These are phyloP conservation scores for Nicotiana rustica DNA, from an alignment of 305 asterid species.

Conservation along the genomic window DNA sequence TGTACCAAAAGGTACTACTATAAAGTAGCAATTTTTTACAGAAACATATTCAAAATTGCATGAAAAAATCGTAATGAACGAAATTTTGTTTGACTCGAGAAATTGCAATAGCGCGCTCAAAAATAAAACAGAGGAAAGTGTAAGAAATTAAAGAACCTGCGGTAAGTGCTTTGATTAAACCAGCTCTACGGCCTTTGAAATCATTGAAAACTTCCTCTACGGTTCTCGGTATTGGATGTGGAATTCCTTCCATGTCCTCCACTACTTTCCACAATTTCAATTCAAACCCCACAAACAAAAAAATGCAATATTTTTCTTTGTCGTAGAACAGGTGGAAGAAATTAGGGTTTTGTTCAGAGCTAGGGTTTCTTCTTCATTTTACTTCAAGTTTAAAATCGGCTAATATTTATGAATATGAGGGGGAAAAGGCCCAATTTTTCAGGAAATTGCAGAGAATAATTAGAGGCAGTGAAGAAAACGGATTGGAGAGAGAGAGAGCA, in stretches of 20 bases:
- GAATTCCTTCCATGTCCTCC: slow-evolving; percentile 56
- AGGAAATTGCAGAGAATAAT: slow-evolving; percentile 6
- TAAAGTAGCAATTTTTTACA: neutral
- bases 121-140: neutral
- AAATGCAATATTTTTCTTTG: slow-evolving; percentile 10
- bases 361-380: slow-evolving; percentile 46
- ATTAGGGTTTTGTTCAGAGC: slow-evolving; percentile 47
- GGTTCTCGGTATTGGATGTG: slow-evolving; percentile 67
- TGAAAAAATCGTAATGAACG: neutral
- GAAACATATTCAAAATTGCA: neutral
- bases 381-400: neutral
- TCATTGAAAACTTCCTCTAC: slow-evolving; percentile 80
- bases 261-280: slow-evolving; percentile 15
- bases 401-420: neutral
- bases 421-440: neutral
- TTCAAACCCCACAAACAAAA: slow-evolving; percentile 21
- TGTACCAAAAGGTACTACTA: neutral
- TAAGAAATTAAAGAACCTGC: slow-evolving; percentile 46
- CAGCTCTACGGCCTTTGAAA: slow-evolving; percentile 73
- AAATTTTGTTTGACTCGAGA: neutral
- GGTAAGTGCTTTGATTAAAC: slow-evolving; percentile 78
- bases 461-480: slow-evolving; percentile 2
- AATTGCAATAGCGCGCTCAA: neutral
- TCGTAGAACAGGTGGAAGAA: slow-evolving; percentile 1
- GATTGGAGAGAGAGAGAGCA: slow-evolving; percentile 32